phyloP scores from a whole-genome alignment of 140 eudicot genomes.

The Flaveria floridana region DNA sequence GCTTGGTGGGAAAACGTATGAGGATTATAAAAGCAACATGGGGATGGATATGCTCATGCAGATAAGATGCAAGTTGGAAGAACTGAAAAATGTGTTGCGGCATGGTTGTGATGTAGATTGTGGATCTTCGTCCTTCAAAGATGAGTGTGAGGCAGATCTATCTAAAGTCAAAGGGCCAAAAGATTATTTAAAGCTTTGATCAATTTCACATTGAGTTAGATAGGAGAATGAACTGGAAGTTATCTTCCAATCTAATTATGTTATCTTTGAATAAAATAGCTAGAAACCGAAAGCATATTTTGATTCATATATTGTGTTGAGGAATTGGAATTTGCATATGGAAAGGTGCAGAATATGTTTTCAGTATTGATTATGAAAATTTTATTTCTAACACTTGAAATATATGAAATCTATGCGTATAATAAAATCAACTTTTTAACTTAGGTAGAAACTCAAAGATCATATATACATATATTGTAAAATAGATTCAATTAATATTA shows the following conservation, averaged over 20 bases:
- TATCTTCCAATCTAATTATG: too few species aligned
- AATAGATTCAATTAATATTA: too few species aligned
- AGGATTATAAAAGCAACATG: background rate
- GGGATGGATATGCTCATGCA: constrained; percentile 15
- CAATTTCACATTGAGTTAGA: background rate
- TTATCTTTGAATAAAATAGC: too few species aligned
- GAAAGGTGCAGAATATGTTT: too few species aligned
- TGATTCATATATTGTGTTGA: background rate
- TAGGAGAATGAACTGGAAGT: background rate
- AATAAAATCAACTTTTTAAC: too few species aligned
- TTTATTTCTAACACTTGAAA: too few species aligned
- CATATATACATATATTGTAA: too few species aligned
- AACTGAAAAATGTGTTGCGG: background rate
- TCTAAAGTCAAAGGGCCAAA: constrained; percentile 21
- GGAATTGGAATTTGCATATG: background rate
- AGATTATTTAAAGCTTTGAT: constrained; percentile 25
- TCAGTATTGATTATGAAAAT: too few species aligned
- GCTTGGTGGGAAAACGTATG: constrained; percentile 23
- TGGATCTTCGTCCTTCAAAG: constrained; percentile 3
- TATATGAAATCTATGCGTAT: too few species aligned
- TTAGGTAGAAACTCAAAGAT: too few species aligned
- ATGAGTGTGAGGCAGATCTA: constrained; percentile 7
- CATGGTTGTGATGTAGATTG: background rate
- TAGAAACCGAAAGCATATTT: background rate
- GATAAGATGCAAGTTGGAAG: background rate